Percentiles rank a stretch among this genome's conserved stretches.
These are phyloP conservation scores for Paspalum notatum DNA, from an alignment of 176 grass and related monocot species.

Conservation along the genomic window DNA sequence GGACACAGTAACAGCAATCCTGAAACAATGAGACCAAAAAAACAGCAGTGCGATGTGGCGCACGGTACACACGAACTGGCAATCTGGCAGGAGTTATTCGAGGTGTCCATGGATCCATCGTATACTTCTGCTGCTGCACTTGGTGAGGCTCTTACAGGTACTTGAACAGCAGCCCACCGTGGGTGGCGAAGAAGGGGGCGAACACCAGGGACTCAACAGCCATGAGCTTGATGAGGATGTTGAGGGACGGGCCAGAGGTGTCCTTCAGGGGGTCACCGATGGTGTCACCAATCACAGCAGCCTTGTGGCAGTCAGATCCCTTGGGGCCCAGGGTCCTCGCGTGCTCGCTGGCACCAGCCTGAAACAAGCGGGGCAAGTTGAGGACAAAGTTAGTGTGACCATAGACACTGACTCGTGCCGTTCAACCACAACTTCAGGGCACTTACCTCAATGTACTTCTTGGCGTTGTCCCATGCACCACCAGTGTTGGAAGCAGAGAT, in stretches of 20 bases:
- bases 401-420: neutral
- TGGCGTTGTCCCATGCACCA: conserved; percentile 92
- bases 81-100: conserved; percentile 54
- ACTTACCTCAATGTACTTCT: conserved; percentile 95
- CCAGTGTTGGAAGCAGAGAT: conserved; percentile 93
- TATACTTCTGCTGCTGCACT: conserved; percentile 17
- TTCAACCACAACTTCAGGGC: neutral
- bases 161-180: conserved; percentile 82
- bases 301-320: conserved; percentile 91
- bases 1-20: conserved; percentile 34
- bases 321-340: conserved; percentile 73
- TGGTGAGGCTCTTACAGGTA: conserved; percentile 47
- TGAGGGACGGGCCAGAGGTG: conserved; percentile 82
- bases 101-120: conserved; percentile 41
- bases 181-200: conserved; percentile 80
- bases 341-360: conserved; percentile 78
- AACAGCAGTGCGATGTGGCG: neutral
- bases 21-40: conserved; percentile 52
- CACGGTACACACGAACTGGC: conserved; percentile 21
- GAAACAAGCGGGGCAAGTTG: conserved; percentile 22
- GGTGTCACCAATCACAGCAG: conserved; percentile 85
- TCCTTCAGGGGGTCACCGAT: conserved; percentile 94
- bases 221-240: conserved; percentile 98
- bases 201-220: conserved; percentile 84
- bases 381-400: neutral